Conservation (phyloP, 768 basidiomycete species). For the Termitomyces sp. region DNA sequence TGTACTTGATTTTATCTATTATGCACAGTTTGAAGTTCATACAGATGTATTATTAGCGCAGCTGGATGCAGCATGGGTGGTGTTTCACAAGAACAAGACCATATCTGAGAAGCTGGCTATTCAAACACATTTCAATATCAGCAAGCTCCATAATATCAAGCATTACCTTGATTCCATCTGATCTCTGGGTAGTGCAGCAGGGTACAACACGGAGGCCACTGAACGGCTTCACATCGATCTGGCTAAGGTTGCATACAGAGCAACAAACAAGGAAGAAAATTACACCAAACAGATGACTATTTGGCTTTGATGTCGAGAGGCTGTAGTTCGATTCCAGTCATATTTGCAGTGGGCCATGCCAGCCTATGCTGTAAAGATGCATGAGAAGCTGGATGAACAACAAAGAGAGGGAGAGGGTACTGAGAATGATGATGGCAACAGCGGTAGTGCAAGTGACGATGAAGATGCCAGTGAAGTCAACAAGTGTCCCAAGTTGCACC, state of each 20-base stretch:
- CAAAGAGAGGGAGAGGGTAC: not conserved
- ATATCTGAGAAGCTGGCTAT: conserved; percentile 21
- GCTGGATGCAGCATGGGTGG: conserved; percentile 18
- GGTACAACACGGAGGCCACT: too few relatives aligned
- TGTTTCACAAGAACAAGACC: conserved; percentile 29
- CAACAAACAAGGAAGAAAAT: not conserved
- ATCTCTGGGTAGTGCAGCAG: conserved; percentile 17
- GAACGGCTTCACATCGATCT: too few relatives aligned
- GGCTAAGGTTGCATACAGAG: too few relatives aligned
- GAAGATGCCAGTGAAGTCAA: not conserved
- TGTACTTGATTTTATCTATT: conserved; percentile 23
- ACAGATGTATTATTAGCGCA: conserved; percentile 18
- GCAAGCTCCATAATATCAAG: conserved; percentile 25
- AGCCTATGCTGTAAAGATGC: conserved; percentile 1
- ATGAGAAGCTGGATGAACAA: not conserved
- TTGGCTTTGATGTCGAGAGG: conserved; percentile 28
- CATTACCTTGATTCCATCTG: conserved; percentile 27
- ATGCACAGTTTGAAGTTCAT: conserved; percentile 24
- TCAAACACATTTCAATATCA: conserved; percentile 30
- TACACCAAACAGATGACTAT: too few relatives aligned
- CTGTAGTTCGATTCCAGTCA: conserved; percentile 14
- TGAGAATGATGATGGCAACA: not conserved
- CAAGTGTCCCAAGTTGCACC: not conserved
- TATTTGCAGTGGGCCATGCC: conserved; percentile 25
- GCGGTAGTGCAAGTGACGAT: not conserved